Conservation (phyloP, 2,329 filamentous ascomycete genomes). For the Fulvia fulva region DNA sequence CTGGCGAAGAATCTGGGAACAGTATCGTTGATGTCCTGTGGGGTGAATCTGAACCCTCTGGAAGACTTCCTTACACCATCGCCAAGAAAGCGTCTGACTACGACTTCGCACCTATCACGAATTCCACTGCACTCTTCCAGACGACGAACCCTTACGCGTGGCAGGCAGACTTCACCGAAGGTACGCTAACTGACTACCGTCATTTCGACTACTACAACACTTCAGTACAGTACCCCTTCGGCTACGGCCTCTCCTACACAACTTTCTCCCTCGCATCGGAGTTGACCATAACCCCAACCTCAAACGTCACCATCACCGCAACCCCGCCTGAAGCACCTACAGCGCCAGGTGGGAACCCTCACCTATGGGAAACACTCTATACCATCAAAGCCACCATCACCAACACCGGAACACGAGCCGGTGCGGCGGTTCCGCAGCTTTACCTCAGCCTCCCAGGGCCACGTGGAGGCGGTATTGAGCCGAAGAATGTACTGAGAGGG, state of each 20-base stretch:
- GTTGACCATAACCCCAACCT: constrained; percentile 14
- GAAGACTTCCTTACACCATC: constrained; percentile 31
- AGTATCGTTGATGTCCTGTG: constrained; percentile 42
- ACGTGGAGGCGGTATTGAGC: constrained; percentile 34
- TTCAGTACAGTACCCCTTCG: constrained; percentile 32
- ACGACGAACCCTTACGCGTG: constrained; percentile 38
- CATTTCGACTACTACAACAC: constrained; percentile 45
- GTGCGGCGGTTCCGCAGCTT: constrained; percentile 54
- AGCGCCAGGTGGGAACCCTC: constrained; percentile 23
- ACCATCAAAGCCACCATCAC: constrained; percentile 53
- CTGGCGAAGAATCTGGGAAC: constrained; percentile 37
- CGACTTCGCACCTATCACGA: constrained; percentile 34
- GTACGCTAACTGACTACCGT: constrained; percentile 53
- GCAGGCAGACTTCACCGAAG: constrained; percentile 51
- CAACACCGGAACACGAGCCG: constrained; percentile 57
- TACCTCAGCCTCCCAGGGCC: constrained; percentile 43
- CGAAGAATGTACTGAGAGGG: constrained; percentile 28
- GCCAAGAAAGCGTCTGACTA: constrained; percentile 27
- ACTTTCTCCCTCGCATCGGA: no score
- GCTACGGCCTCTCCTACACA: constrained; percentile 29
- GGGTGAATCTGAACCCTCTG: constrained; percentile 29
- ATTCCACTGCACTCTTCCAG: constrained; percentile 34
- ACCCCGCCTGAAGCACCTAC: constrained; percentile 17
- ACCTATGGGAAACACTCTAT: constrained; percentile 61
- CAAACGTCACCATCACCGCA: constrained; percentile 1